Evolutionary conservation across 192 early-diverging fungal genomes (phyloP).

Genomic region (Thoreauomyces humboldtii): DNA sequence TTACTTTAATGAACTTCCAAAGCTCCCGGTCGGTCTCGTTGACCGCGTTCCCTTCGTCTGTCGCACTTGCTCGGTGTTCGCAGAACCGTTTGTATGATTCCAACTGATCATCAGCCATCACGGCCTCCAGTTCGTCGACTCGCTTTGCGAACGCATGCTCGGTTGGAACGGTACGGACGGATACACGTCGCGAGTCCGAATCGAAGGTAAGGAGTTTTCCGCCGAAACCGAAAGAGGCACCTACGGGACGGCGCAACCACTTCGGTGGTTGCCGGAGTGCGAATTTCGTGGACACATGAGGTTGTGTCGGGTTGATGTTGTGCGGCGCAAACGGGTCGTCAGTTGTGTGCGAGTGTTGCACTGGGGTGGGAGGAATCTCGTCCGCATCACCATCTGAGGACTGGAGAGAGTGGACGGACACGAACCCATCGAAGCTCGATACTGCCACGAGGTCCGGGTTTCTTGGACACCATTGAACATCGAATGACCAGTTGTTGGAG

Average conservation of each 20-base stretch:
- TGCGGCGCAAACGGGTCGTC: conserved; percentile 75
- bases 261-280: conserved; percentile 74
- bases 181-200: conserved; percentile 45
- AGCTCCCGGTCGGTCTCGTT: conserved; percentile 44
- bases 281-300: conserved; percentile 24
- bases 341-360: conserved; percentile 21
- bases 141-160: conserved; percentile 70
- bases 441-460: conserved; percentile 90
- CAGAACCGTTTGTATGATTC: conserved; percentile 42
- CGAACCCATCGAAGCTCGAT: conserved; percentile 91
- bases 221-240: conserved; percentile 86
- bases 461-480: conserved; percentile 90
- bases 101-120: conserved; percentile 43
- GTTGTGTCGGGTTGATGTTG: conserved; percentile 30
- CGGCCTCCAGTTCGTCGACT: conserved; percentile 70
- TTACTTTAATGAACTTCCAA: conserved; percentile 81
- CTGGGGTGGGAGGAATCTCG: conserved; percentile 29
- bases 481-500: conserved; percentile 91
- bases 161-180: conserved; percentile 64
- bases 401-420: conserved; percentile 81
- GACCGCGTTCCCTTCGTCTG: conserved; percentile 18
- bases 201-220: conserved; percentile 81
- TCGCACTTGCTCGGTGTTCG: conserved; percentile 22
- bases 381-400: conserved; percentile 10
- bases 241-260: conserved; percentile 88